Evolutionary conservation across 352 stramenopile genomes (phyloP).

Genomic region (Pythium grandisporangium): DNA sequence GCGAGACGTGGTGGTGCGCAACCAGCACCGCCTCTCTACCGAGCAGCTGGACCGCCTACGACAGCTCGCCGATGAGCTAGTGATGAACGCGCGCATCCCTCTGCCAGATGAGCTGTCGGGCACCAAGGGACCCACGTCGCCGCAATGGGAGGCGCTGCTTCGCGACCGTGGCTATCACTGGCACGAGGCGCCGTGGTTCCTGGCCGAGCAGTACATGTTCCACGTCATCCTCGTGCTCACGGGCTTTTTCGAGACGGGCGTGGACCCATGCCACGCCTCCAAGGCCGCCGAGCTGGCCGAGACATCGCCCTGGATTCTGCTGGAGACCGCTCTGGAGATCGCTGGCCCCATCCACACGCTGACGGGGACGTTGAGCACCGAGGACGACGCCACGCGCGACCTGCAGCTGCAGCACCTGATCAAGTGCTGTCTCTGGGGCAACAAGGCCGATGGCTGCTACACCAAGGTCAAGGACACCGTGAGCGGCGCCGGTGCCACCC

Average conservation of each 20-base stretch:
- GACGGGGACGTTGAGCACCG: constrained; percentile 9
- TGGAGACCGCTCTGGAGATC: constrained; percentile 55
- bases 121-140: constrained; percentile 24
- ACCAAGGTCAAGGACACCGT: constrained; percentile 66
- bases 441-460: constrained; percentile 72
- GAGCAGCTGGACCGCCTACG: constrained; percentile 24
- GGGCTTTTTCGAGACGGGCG: constrained; percentile 44
- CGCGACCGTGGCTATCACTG: constrained; percentile 40
- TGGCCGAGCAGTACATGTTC: constrained; percentile 71
- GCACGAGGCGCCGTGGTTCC: constrained; percentile 68
- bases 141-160: constrained; percentile 38
- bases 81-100: constrained; percentile 28
- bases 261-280: constrained; percentile 61
- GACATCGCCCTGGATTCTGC: constrained; percentile 36
- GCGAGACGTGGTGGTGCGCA: constrained; percentile 39
- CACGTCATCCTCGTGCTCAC: constrained; percentile 51
- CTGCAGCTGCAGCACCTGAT: constrained; percentile 40
- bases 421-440: constrained; percentile 70
- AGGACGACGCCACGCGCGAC: constrained; percentile 17
- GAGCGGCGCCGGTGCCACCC: constrained; percentile 32
- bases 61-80: constrained; percentile 34
- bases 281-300: constrained; percentile 51
- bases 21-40: constrained; percentile 23
- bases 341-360: too few species aligned
- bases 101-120: constrained; percentile 28